Conservation (phyloP, 257 asterid species). For the Rauvolfia tetraphylla region DNA sequence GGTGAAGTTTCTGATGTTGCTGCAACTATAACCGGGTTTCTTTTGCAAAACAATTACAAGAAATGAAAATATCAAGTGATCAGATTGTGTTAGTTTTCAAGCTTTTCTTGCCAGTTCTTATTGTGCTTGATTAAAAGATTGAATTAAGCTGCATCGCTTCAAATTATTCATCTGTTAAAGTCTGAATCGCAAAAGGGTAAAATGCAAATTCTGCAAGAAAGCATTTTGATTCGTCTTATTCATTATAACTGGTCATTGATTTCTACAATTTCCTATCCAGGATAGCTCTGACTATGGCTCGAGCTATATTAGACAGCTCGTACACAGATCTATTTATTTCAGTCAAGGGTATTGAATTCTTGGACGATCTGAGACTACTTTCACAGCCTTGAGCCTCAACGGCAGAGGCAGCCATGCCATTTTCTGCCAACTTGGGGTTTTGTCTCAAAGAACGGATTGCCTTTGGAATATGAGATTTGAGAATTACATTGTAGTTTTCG, state of each 20-base stretch:
- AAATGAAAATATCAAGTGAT: no score
- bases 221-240: neutral
- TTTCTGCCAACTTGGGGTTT: constrained; percentile 57
- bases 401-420: constrained; percentile 54
- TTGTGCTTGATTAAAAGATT: no score
- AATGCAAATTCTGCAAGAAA: neutral
- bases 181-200: neutral
- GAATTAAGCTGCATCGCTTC: no score
- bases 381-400: constrained; percentile 54
- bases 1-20: no score
- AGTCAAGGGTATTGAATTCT: constrained; percentile 28
- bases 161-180: neutral
- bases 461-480: constrained; percentile 29
- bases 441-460: constrained; percentile 39
- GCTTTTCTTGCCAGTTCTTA: no score
- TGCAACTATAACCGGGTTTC: no score
- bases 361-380: constrained; percentile 19
- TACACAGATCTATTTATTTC: neutral
- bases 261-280: neutral
- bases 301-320: constrained; percentile 11
- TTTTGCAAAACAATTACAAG: no score
- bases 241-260: neutral
- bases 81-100: no score
- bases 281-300: constrained; percentile 7
- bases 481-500: constrained; percentile 8